A percentile compares a stretch with the other conserved stretches of the same genome.
These are phyloP conservation scores for Xylona heveae DNA, from an alignment of 495 filamentous ascomycete species.

Conservation along the genomic window DNA sequence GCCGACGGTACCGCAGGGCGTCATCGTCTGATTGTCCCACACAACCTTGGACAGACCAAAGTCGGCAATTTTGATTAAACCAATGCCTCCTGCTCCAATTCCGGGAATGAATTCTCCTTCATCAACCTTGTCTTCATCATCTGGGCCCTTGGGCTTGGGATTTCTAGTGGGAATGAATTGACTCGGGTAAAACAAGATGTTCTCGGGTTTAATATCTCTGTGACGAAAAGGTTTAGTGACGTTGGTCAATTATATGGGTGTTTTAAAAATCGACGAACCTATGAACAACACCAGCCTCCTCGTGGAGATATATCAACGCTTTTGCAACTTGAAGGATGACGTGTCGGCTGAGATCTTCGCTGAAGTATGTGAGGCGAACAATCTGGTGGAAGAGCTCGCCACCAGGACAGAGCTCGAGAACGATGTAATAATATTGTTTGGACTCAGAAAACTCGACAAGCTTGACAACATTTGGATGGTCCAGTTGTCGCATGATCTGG, in stretches of 20 bases:
- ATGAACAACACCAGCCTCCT: slow-evolving; percentile 87
- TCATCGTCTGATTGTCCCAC: slow-evolving; percentile 99
- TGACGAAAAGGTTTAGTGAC: too few species aligned
- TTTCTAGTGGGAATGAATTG: slow-evolving; percentile 60
- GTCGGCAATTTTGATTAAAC: slow-evolving; percentile 89
- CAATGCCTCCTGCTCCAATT: slow-evolving; percentile 79
- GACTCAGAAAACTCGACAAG: slow-evolving; percentile 88
- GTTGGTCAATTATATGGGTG: slow-evolving; percentile 3
- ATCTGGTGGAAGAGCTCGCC: slow-evolving; percentile 98
- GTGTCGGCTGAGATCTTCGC: slow-evolving; percentile 83
- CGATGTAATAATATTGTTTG: slow-evolving; percentile 87
- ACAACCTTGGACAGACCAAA: slow-evolving; percentile 95
- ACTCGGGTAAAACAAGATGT: slow-evolving; percentile 77
- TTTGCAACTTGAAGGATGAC: slow-evolving; percentile 88
- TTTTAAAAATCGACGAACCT: slow-evolving; percentile 38
- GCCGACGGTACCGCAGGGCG: slow-evolving; percentile 90
- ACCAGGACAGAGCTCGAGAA: slow-evolving; percentile 85
- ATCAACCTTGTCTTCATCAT: slow-evolving; percentile 93
- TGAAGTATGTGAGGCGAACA: slow-evolving; percentile 94
- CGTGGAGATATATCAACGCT: slow-evolving; percentile 84
- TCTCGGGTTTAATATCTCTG: slow-evolving; percentile 98
- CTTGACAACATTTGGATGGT: slow-evolving; percentile 88
- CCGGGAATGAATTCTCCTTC: slow-evolving; percentile 84
- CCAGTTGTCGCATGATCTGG: slow-evolving; percentile 90
- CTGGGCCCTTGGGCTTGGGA: slow-evolving; percentile 55